Base-by-base conservation (phyloP, 108 stramenopile species). In the Nitzschia palea region DNA sequence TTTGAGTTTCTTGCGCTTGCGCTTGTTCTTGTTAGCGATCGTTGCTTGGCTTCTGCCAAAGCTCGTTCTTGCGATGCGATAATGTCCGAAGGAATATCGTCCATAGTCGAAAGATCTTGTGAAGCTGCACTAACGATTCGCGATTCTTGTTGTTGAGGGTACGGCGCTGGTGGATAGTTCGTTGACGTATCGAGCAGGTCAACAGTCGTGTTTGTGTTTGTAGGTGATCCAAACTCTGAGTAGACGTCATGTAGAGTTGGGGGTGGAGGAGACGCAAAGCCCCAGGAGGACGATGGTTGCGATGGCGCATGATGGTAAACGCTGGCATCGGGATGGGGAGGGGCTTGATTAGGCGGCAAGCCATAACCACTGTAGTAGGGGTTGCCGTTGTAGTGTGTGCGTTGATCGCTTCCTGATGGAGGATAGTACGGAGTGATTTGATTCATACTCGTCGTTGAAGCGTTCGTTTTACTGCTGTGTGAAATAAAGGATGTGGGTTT, bases 61-160 rank as follows among this genome's bases (percentile, higher is more conserved):
- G 65, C 65, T 22, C 65, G 65, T 53, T 65, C 65, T 53, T 65
- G 65, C 9, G 65, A 65, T 0, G 65, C 65, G 36, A 65, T 36
- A 36, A 65, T 65, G 2, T 51, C 65, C 9, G 48, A n/a, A 29
- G 37, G 42, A 30, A 40, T 25, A 29, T 62, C 62, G 27, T 47
- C 27, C 23, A 47, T 71, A 4, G 26, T 55, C 4, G 28, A 9
- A 55, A 28, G 25, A 5, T 9, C 30, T 28, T 14, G 54, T 20
- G 54, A 55, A 6, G 54, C 10, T 4, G 28, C 54, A 15, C n/a
- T 55, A 9, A 32, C 10, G 14, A 4, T 4, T 29, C 6, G 4
- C 12, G 54, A 55, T 31, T 55, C 27, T 20, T 29, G 30, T 51
- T 51, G 50, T 55, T 29, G 28, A 4, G 54, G 36, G 20, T 42